A percentile compares a stretch with the other conserved stretches of the same genome.
Evolutionary conservation across 2,329 filamentous ascomycete species (phyloP).

Genomic region (Claviceps africana): DNA sequence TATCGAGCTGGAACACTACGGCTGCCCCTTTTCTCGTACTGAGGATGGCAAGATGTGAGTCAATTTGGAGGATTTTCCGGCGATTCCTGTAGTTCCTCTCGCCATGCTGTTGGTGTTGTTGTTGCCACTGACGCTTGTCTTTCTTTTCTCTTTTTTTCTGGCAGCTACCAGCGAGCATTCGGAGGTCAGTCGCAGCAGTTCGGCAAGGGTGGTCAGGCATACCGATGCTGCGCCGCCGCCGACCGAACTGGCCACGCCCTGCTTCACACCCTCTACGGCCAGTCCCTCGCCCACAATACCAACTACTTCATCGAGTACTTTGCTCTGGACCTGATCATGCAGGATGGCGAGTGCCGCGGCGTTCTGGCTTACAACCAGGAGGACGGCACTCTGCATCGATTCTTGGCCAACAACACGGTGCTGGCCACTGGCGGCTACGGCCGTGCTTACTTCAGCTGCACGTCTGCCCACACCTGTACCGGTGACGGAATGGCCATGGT

Average conservation of each 20-base stretch:
- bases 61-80: not conserved
- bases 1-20: constrained; percentile 93
- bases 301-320: constrained; percentile 99
- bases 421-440: constrained; percentile 95
- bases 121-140: not conserved
- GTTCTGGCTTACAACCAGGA: constrained; percentile 97
- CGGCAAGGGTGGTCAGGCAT: constrained; percentile 95
- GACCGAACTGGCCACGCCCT: constrained; percentile 96
- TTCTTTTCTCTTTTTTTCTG: not conserved
- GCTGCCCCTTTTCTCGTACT: constrained; percentile 90
- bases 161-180: constrained; percentile 89
- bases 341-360: constrained; percentile 91
- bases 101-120: not conserved
- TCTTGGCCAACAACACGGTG: constrained; percentile 93
- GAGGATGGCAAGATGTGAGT: constrained; percentile 86
- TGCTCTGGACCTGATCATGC: constrained; percentile 92
- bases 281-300: constrained; percentile 92
- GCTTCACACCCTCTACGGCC: constrained; percentile 94
- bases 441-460: constrained; percentile 96
- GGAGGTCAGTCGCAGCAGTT: constrained; percentile 92
- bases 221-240: constrained; percentile 90
- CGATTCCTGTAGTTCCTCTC: not conserved
- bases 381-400: constrained; percentile 92
- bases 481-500: constrained; percentile 99
- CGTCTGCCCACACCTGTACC: constrained; percentile 94